A percentile compares a stretch with the other conserved stretches of the same genome.
Conservation (phyloP, 2,329 filamentous ascomycete genomes). For the Zymoseptoria passerinii region DNA sequence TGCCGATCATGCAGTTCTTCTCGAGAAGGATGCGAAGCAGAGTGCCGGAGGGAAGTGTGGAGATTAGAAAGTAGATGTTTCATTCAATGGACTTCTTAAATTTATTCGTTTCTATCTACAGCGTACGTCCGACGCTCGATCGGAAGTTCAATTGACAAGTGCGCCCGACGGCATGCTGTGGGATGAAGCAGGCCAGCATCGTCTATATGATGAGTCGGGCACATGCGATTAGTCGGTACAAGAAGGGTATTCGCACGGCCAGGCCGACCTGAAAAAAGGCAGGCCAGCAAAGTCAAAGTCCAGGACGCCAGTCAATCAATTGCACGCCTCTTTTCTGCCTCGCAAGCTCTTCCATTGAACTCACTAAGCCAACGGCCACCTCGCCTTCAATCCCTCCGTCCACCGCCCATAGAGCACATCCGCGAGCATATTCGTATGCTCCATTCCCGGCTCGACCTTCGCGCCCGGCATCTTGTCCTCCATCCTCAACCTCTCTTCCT, state of each 20-base stretch:
- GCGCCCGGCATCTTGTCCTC: slow-evolving; percentile 48
- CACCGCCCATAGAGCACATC: slow-evolving; percentile 88
- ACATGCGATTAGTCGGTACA: background rate
- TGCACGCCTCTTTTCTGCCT: background rate
- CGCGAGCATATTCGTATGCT: slow-evolving; percentile 80
- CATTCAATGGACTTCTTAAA: background rate
- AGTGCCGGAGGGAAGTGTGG: slow-evolving; percentile 46
- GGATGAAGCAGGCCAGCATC: background rate
- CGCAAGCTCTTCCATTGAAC: background rate
- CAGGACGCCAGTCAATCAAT: background rate
- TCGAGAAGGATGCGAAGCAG: slow-evolving; percentile 55
- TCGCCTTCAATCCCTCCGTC: slow-evolving; percentile 65
- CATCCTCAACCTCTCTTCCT: slow-evolving; percentile 43
- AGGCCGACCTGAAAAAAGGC: background rate
- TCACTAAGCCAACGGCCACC: slow-evolving; percentile 33
- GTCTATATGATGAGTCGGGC: background rate
- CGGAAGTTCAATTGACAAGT: background rate
- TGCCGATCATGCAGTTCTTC: slow-evolving; percentile 81
- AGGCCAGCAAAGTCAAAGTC: background rate
- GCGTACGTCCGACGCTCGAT: background rate
- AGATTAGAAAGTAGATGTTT: slow-evolving; percentile 27
- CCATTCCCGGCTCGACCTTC: slow-evolving; percentile 64
- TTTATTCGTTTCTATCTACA: background rate
- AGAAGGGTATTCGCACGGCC: background rate
- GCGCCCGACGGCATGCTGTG: background rate